Evolutionary conservation across 176 grass and related monocot species (phyloP).

Genomic region (Oryza punctata): DNA sequence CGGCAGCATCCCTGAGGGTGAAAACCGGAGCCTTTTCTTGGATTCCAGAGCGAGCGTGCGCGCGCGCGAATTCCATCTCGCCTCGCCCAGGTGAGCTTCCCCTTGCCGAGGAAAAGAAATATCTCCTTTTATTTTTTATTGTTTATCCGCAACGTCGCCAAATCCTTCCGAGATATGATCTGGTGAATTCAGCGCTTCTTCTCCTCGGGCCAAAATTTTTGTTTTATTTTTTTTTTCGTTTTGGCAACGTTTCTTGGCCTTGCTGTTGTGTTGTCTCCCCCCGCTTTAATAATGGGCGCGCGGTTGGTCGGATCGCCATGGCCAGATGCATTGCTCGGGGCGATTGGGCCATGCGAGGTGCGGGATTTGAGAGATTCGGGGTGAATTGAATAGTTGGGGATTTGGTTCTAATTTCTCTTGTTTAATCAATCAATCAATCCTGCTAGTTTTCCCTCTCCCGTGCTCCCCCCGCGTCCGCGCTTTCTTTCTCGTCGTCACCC

Average conservation of each 20-base stretch:
- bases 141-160: background rate
- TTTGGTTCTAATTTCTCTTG: constrained; percentile 48
- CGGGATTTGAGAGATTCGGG: constrained; percentile 52
- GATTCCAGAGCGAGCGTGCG: constrained; percentile 19
- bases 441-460: background rate
- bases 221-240: background rate
- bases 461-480: constrained; percentile 27
- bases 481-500: constrained; percentile 29
- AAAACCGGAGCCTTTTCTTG: constrained; percentile 28
- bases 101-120: background rate
- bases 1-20: constrained; percentile 33
- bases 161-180: constrained; percentile 43
- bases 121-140: background rate
- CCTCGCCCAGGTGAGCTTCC: constrained; percentile 44
- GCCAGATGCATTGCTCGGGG: constrained; percentile 56
- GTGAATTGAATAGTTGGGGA: constrained; percentile 42
- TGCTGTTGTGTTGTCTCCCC: background rate
- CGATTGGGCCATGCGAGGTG: constrained; percentile 37
- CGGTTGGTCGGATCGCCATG: constrained; percentile 25
- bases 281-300: constrained; percentile 48
- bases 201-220: background rate
- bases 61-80: constrained; percentile 17
- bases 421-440: constrained; percentile 43
- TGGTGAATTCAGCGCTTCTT: constrained; percentile 27
- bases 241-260: constrained; percentile 31